Conservation (phyloP, 257 asterid genomes). For the Nicotiana tomentosiformis region DNA sequence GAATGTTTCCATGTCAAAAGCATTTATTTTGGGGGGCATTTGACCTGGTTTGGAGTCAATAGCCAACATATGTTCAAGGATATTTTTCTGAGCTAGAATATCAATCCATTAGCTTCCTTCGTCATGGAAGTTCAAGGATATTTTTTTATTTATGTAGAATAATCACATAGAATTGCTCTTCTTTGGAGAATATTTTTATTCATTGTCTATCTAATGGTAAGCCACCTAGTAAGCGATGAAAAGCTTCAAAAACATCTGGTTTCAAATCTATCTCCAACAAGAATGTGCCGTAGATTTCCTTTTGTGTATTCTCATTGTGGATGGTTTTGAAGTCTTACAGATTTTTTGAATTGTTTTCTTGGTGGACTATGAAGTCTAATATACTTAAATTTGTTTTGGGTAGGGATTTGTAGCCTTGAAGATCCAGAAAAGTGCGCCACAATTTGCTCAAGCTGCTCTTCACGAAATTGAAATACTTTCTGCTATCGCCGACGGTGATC, state of each 20-base stretch:
- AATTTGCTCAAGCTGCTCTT: conserved; percentile 90
- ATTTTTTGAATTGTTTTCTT: neutral
- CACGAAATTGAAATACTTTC: conserved; percentile 88
- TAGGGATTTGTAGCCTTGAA: conserved; percentile 90
- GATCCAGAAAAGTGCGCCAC: conserved; percentile 98
- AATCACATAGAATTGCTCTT: conserved; percentile 1
- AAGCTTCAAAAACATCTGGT: neutral
- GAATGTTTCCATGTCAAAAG: neutral
- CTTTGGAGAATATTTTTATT: neutral
- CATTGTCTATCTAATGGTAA: neutral
- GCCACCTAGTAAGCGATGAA: neutral
- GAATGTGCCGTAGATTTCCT: neutral
- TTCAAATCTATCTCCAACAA: neutral
- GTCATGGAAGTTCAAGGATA: neutral
- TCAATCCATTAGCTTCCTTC: neutral
- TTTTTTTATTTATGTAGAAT: neutral
- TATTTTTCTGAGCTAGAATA: neutral
- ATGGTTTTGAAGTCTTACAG: neutral
- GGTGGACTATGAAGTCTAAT: neutral
- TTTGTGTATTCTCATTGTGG: neutral
- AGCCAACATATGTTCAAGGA: too few relatives aligned
- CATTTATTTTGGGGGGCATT: neutral
- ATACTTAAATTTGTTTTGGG: conserved; percentile 3
- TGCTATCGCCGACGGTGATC: conserved; percentile 76
- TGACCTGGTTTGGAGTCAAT: neutral